Percentiles rank a stretch among this genome's conserved stretches.
These are phyloP conservation scores for Populus tomentosa DNA, from an alignment of 441 rosid genomes.

Conservation along the genomic window DNA sequence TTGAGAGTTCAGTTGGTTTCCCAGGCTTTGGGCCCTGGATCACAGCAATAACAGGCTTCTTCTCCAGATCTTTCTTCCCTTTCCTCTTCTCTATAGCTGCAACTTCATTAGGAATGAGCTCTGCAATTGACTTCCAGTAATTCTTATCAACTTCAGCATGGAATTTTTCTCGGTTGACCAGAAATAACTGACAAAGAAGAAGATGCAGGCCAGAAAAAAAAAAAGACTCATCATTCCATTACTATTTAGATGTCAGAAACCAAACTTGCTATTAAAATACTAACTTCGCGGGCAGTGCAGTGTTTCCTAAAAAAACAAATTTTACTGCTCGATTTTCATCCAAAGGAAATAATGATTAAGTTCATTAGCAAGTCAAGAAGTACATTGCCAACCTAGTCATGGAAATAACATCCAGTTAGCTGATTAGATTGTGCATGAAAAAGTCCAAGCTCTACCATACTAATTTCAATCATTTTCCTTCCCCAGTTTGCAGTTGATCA, in stretches of 20 bases:
- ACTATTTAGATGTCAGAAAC: background rate
- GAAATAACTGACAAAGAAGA: slow-evolving; percentile 39
- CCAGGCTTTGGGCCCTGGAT: slow-evolving; percentile 90
- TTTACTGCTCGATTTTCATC: background rate
- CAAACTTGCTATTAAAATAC: background rate
- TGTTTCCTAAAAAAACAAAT: background rate
- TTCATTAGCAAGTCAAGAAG: background rate
- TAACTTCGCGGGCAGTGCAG: background rate
- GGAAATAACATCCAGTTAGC: background rate
- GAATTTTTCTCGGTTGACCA: slow-evolving; percentile 61
- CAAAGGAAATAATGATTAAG: background rate
- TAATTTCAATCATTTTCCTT: background rate
- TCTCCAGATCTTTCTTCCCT: slow-evolving; percentile 70
- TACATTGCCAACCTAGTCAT: background rate
- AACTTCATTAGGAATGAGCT: slow-evolving; percentile 82
- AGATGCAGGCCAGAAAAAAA: slow-evolving; percentile 4
- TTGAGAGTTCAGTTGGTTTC: slow-evolving; percentile 76
- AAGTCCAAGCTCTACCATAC: background rate
- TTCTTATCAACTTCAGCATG: slow-evolving; percentile 66
- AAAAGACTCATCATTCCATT: background rate
- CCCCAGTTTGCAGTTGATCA: background rate
- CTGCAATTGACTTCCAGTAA: slow-evolving; percentile 87
- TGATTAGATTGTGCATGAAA: background rate
- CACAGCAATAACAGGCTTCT: slow-evolving; percentile 52
- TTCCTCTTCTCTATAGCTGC: slow-evolving; percentile 59